A percentile compares a stretch with the other conserved stretches of the same genome.
phyloP scores from a whole-genome alignment of 257 asterid genomes.

The Nyctanthes arbortristis region DNA sequence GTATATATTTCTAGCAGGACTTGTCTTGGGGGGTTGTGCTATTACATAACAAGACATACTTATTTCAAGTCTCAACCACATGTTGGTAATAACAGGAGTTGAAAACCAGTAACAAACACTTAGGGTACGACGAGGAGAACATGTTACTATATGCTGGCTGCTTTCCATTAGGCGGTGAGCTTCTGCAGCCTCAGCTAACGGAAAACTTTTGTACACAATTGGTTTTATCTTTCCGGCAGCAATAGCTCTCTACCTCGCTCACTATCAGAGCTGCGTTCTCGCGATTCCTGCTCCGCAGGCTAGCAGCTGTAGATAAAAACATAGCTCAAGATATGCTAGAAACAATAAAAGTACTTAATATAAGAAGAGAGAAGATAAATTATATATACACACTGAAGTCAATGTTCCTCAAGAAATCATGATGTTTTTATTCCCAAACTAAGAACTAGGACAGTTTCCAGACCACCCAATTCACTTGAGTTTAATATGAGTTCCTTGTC shows the following conservation, averaged over 20 bases:
- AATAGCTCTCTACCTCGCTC: conserved; percentile 89
- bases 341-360: background rate
- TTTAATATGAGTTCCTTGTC: background rate
- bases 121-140: conserved; percentile 50
- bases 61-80: background rate
- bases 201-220: conserved; percentile 60
- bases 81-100: background rate
- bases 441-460: background rate
- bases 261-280: conserved; percentile 80
- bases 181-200: conserved; percentile 69
- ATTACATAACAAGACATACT: background rate
- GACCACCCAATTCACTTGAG: too few relatives aligned
- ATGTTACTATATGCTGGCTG: conserved; percentile 91
- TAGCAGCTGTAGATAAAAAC: conserved; percentile 59
- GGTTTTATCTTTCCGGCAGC: conserved; percentile 79
- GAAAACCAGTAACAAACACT: background rate
- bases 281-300: conserved; percentile 58
- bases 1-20: background rate
- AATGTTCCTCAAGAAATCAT: background rate
- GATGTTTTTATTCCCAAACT: background rate
- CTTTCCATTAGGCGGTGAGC: conserved; percentile 84
- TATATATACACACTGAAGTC: background rate
- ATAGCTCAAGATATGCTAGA: background rate
- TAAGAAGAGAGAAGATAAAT: background rate
- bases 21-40: background rate